Evolutionary conservation across 257 asterid species (phyloP).

Genomic region (Pogostemon cablin): DNA sequence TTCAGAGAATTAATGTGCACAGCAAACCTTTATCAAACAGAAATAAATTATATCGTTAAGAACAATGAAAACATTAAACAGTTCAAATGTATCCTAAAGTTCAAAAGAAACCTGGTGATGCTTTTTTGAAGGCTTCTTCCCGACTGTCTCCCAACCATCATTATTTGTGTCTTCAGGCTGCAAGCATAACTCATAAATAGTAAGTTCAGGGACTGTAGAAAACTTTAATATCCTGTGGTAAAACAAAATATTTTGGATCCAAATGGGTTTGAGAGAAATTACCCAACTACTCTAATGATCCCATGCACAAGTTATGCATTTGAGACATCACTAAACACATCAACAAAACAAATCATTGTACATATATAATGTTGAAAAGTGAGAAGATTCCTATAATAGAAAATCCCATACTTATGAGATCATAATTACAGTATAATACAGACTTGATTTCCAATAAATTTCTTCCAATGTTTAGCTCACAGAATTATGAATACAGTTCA

Average conservation of each 20-base stretch:
- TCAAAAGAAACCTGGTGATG: constrained; percentile 55
- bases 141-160: constrained; percentile 86
- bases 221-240: constrained; percentile 18
- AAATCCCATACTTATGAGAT: neutral
- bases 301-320: constrained; percentile 27
- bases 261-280: constrained; percentile 21
- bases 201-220: constrained; percentile 8
- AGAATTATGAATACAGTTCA: neutral
- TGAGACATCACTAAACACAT: constrained; percentile 12
- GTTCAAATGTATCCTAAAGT: neutral
- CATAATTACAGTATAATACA: neutral
- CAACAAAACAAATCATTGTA: constrained; percentile 12
- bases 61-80: neutral
- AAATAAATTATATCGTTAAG: constrained; percentile 11
- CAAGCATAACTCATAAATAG: constrained; percentile 30
- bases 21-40: neutral
- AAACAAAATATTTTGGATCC: constrained; percentile 36
- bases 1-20: constrained; percentile 21
- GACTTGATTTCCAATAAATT: neutral
- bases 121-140: constrained; percentile 57
- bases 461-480: neutral
- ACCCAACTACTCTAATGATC: constrained; percentile 30
- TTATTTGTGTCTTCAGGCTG: constrained; percentile 50
- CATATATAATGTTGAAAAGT: neutral
- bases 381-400: neutral